A percentile compares a stretch with the other conserved stretches of the same genome.
Evolutionary conservation across 2,329 filamentous ascomycete species (phyloP).

Genomic region (Colletotrichum sp.): DNA sequence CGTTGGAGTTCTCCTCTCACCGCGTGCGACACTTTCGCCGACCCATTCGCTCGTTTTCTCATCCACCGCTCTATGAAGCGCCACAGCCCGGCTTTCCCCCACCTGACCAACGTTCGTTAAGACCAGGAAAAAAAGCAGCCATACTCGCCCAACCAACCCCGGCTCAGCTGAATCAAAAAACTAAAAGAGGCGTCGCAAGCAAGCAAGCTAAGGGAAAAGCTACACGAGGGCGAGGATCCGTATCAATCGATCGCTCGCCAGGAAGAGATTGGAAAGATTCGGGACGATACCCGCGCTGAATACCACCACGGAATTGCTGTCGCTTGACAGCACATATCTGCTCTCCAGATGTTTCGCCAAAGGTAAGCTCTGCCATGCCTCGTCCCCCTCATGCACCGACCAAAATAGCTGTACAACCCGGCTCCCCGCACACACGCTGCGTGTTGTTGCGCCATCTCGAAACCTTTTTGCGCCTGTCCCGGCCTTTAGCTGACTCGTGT

Average conservation of each 20-base stretch:
- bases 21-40: slow-evolving; percentile 4
- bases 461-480: slow-evolving; percentile 7
- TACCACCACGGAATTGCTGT: slow-evolving; percentile 22
- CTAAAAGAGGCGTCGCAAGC: not conserved
- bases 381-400: slow-evolving; percentile 12
- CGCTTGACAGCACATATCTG: slow-evolving; percentile 22
- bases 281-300: not conserved
- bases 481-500: slow-evolving; percentile 9
- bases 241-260: slow-evolving; percentile 1
- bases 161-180: not conserved
- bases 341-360: slow-evolving; percentile 36
- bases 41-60: slow-evolving; percentile 18
- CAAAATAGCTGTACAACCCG: slow-evolving; percentile 8
- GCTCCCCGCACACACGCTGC: slow-evolving; percentile 5
- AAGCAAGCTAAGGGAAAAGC: not conserved
- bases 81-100: slow-evolving; percentile 20
- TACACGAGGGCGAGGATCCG: slow-evolving; percentile 3
- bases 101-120: slow-evolving; percentile 19
- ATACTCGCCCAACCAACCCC: not conserved
- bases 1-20: not conserved
- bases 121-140: not conserved
- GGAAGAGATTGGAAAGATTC: not conserved
- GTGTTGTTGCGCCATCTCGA: slow-evolving; percentile 2
- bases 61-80: slow-evolving; percentile 12
- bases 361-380: slow-evolving; percentile 28